A percentile compares a stretch with the other conserved stretches of the same genome.
phyloP scores from a whole-genome alignment of 208 protist genomes.

The Wallacemonas sp. region DNA sequence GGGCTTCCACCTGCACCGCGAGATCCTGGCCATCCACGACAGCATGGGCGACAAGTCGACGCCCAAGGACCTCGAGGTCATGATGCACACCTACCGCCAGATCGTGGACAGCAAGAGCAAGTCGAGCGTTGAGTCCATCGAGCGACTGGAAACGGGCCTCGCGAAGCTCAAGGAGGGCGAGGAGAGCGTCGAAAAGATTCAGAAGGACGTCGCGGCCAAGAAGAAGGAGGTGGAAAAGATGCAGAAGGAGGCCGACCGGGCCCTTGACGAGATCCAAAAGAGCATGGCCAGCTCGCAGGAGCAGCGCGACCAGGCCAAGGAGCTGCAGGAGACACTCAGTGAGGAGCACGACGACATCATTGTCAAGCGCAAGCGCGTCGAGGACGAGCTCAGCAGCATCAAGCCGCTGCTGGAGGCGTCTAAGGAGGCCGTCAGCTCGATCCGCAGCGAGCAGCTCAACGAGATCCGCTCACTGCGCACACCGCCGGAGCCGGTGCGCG shows the following conservation, averaged over 20 bases:
- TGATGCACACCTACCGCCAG: constrained; percentile 85
- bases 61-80: constrained; percentile 82
- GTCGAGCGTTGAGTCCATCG: constrained; percentile 68
- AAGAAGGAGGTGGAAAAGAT: constrained; percentile 91
- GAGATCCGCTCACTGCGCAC: constrained; percentile 95
- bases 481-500: constrained; percentile 94
- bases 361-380: constrained; percentile 79
- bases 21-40: constrained; percentile 89
- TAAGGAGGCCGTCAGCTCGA: constrained; percentile 92
- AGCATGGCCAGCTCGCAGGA: constrained; percentile 95
- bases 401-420: constrained; percentile 96
- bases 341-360: constrained; percentile 90
- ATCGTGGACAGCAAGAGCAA: constrained; percentile 81
- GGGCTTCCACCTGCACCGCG: constrained; percentile 79
- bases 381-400: constrained; percentile 93
- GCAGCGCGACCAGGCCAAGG: constrained; percentile 89
- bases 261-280: constrained; percentile 94
- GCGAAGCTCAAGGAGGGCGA: constrained; percentile 95
- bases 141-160: constrained; percentile 90
- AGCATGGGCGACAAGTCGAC: constrained; percentile 58
- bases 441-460: constrained; percentile 93
- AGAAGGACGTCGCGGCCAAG: constrained; percentile 84
- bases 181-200: constrained; percentile 90
- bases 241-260: constrained; percentile 94
- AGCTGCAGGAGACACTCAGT: constrained; percentile 85